Evolutionary conservation across 108 stramenopile species (phyloP).

Genomic region (Parmales sp.): DNA sequence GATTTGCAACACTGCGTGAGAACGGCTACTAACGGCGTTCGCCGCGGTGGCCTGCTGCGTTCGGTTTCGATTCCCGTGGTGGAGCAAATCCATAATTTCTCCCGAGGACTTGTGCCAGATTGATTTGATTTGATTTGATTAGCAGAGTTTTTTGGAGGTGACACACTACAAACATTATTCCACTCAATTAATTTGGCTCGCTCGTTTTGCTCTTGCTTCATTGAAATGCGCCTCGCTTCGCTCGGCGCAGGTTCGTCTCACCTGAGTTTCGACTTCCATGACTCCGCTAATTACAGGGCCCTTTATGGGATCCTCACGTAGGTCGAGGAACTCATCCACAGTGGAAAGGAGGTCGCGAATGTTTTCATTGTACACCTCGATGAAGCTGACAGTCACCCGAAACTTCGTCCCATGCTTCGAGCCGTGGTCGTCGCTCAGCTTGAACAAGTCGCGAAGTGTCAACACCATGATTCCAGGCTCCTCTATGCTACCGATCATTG

Average conservation of each 20-base stretch:
- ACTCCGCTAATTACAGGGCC: slow-evolving; percentile 43
- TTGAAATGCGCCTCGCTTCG: too few species aligned
- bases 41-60: slow-evolving; percentile 44
- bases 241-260: too few species aligned
- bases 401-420: not conserved
- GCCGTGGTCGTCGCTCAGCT: not conserved
- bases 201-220: too few species aligned
- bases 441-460: slow-evolving; percentile 34
- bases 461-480: slow-evolving; percentile 38
- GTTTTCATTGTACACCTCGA: slow-evolving; percentile 56
- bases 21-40: slow-evolving; percentile 39
- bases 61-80: slow-evolving; percentile 36
- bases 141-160: too few species aligned
- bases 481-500: slow-evolving; percentile 32
- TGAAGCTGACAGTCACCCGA: slow-evolving; percentile 32
- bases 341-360: slow-evolving; percentile 38
- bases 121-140: too few species aligned
- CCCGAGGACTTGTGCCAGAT: slow-evolving; percentile 11
- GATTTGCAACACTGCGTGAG: slow-evolving; percentile 52
- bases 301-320: slow-evolving; percentile 48
- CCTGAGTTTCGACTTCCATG: slow-evolving; percentile 37
- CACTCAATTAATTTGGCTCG: too few species aligned
- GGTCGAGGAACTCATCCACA: slow-evolving; percentile 27
- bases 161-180: too few species aligned
- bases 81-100: slow-evolving; percentile 42